Percentiles rank a stretch among this genome's conserved stretches.
These are phyloP conservation scores for Trebouxia sp. DNA, from an alignment of 139 green algal species.

Conservation along the genomic window DNA sequence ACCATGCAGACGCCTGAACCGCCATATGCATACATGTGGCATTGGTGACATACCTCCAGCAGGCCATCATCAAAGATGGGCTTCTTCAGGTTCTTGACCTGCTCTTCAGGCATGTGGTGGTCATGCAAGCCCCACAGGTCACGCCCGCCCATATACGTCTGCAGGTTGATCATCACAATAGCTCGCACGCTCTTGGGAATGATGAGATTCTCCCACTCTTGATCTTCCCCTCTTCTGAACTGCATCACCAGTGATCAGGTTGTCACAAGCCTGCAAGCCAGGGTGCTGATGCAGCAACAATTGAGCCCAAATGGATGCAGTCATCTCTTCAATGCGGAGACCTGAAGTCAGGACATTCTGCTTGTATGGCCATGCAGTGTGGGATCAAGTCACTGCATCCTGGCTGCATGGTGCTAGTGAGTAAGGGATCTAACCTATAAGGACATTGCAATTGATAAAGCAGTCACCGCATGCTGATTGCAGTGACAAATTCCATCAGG, in stretches of 20 bases:
- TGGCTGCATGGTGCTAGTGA: too few species aligned
- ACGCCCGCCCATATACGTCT: conserved; percentile 80
- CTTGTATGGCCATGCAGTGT: too few species aligned
- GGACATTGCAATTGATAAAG: too few species aligned
- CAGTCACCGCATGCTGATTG: too few species aligned
- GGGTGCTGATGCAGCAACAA: neutral
- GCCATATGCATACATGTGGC: neutral
- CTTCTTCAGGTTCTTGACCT: conserved; percentile 35
- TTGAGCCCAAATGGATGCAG: too few species aligned
- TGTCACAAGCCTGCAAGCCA: neutral
- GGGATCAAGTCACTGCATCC: too few species aligned
- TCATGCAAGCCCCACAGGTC: conserved; percentile 76
- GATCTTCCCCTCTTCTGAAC: conserved; percentile 16
- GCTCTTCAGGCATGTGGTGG: conserved; percentile 30
- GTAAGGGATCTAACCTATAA: too few species aligned
- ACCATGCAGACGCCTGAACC: too few species aligned
- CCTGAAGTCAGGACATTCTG: too few species aligned
- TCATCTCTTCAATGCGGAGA: too few species aligned
- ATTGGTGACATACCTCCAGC: too few species aligned
- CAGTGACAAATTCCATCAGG: too few species aligned
- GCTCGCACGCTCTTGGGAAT: conserved; percentile 62
- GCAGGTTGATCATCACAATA: conserved; percentile 79
- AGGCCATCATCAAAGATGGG: conserved; percentile 73
- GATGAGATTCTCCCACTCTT: conserved; percentile 55
- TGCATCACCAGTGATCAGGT: conserved; percentile 19